Evolutionary conservation across 2,329 filamentous ascomycete species (phyloP), one percentile per base, ranked within the genome.

Genomic region (Penicillium oxalicum): DNA sequence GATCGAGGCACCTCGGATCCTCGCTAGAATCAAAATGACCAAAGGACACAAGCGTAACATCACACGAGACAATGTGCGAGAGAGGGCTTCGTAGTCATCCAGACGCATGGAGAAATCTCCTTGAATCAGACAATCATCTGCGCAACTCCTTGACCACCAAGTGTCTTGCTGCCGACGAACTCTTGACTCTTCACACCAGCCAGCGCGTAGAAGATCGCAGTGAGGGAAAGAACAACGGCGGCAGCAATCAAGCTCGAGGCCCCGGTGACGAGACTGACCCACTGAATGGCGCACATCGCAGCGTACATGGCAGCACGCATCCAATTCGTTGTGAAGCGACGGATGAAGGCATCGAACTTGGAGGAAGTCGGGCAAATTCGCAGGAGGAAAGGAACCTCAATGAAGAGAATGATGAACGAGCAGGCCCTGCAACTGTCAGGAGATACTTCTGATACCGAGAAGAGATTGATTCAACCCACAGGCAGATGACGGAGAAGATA

Each of bases 321-420:
- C 76, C 91, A 97, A 77, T 96, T 97, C 51, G 91, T 95, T 55
- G 89, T 89, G 76, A 98, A 88, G 64, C 82, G 85, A 71, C 91
- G 90, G 70, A 98, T 91, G 68, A 90, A 85, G 58, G 74, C 76
- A 70, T 98, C 93, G 74, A 98, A 98, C 57, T 81, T 83, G 56
- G 84, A 72, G 11, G 91, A 97, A 5, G 93, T 98, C 50, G 93
- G 93, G 76, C 93, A 98, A 75, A 98, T 96, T 72, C 93, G 88
- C 53, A 98, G 84, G 49, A 98, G 87, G 51, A 97, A 84, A 27
- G 93, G 93, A 13, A 98, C 85, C 71, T 98, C 88, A 65, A 91
- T 79, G 72, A 93, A 93, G 65, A 93, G 75, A 64, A 93, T 86
- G 60, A 91, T 62, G 61, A 90, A 82, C 11, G 83, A 79, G 43